Conservation (phyloP, 495 filamentous ascomycete genomes). For the Collariella sp. region DNA sequence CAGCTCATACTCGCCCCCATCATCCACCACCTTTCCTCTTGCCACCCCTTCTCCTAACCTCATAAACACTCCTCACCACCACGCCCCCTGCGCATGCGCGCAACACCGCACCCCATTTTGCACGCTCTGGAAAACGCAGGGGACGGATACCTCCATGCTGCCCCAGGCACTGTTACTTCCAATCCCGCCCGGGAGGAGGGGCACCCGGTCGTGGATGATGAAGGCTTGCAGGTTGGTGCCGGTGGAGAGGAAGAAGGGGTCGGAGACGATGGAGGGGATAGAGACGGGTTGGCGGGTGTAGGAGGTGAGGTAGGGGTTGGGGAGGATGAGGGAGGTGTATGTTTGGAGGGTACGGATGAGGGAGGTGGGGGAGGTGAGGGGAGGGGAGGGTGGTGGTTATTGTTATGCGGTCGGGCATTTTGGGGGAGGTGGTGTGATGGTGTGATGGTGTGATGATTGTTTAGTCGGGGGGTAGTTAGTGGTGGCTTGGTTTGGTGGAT, state of each 20-base stretch:
- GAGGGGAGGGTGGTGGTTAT: slow-evolving; percentile 31
- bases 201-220: slow-evolving; percentile 30
- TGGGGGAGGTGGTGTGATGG: too few species aligned
- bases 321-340: slow-evolving; percentile 30
- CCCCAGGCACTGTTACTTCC: slow-evolving; percentile 21
- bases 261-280: slow-evolving; percentile 20
- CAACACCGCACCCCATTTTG: slow-evolving; percentile 26
- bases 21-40: not conserved
- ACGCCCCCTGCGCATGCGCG: slow-evolving; percentile 26
- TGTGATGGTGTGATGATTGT: too few species aligned
- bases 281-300: slow-evolving; percentile 24
- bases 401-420: slow-evolving; percentile 14
- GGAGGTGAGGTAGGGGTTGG: slow-evolving; percentile 24
- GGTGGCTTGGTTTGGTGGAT: too few species aligned
- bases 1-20: slow-evolving; percentile 26
- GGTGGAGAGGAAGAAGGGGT: slow-evolving; percentile 30
- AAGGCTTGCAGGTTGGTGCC: slow-evolving; percentile 24
- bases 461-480: too few species aligned
- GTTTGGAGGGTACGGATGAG: slow-evolving; percentile 23
- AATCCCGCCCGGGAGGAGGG: slow-evolving; percentile 33
- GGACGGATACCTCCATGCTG: slow-evolving; percentile 24
- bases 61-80: slow-evolving; percentile 29
- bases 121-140: slow-evolving; percentile 29
- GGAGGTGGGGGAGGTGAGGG: slow-evolving; percentile 23
- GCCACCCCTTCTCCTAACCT: slow-evolving; percentile 23